Evolutionary conservation across 306 rosid genomes (phyloP).

Genomic region (Abrus pulchellus): DNA sequence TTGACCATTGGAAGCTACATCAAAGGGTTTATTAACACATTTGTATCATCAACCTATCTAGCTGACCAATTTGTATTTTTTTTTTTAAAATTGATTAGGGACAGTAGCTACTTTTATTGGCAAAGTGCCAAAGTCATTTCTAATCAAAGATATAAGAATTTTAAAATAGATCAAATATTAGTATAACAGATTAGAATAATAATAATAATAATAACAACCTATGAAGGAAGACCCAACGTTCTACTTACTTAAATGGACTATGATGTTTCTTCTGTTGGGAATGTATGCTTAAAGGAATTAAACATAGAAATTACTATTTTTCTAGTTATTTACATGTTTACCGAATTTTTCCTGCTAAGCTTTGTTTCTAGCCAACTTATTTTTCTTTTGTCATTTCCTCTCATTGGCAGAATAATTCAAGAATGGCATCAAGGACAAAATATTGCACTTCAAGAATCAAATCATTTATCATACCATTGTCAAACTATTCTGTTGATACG

Average conservation of each 20-base stretch:
- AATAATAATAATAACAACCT: neutral
- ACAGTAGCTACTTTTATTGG: slow-evolving; percentile 11
- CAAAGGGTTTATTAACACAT: neutral
- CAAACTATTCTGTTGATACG: slow-evolving; percentile 80
- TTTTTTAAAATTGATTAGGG: neutral
- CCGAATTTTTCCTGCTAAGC: slow-evolving; percentile 25
- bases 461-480: slow-evolving; percentile 81
- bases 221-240: neutral
- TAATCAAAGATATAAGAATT: slow-evolving; percentile 10
- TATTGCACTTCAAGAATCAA: slow-evolving; percentile 96
- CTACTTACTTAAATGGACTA: neutral
- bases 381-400: slow-evolving; percentile 31
- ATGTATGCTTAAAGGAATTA: neutral
- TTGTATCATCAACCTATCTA: slow-evolving; percentile 10
- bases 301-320: slow-evolving; percentile 11
- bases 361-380: slow-evolving; percentile 25
- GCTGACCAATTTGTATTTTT: neutral
- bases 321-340: neutral
- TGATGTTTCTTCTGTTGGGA: neutral
- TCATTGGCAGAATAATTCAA: slow-evolving; percentile 72
- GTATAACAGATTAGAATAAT: neutral
- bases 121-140: slow-evolving; percentile 6
- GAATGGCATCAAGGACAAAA: slow-evolving; percentile 83
- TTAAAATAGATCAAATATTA: neutral
- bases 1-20: slow-evolving; percentile 1